A percentile compares a stretch with the other conserved stretches of the same genome.
Conservation (phyloP, 2,329 filamentous ascomycete genomes). For the Cladosporium sp. region DNA sequence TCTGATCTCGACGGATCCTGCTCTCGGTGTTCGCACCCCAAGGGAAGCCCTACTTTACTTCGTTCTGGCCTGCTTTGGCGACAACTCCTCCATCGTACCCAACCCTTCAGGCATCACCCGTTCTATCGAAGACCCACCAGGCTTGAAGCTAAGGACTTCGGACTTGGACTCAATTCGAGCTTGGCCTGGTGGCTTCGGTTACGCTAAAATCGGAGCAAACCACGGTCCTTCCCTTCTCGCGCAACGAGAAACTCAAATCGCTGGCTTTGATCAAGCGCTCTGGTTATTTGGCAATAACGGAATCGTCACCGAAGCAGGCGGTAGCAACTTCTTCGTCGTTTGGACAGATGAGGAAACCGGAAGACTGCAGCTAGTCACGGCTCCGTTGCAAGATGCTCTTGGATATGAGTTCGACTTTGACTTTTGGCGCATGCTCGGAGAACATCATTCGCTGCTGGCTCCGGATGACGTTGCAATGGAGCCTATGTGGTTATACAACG, state of each 20-base stretch:
- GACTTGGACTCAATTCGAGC: slow-evolving; percentile 81
- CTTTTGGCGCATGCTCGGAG: too few species aligned
- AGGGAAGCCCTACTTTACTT: slow-evolving; percentile 84
- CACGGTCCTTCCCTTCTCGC: slow-evolving; percentile 83
- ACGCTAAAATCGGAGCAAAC: slow-evolving; percentile 90
- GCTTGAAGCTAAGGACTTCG: slow-evolving; percentile 40
- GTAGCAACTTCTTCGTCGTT: too few species aligned
- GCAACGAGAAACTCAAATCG: slow-evolving; percentile 70
- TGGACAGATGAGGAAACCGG: too few species aligned
- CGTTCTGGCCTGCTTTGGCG: slow-evolving; percentile 57
- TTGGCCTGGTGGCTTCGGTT: slow-evolving; percentile 91
- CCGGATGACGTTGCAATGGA: too few species aligned
- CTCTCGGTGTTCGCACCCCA: slow-evolving; percentile 78
- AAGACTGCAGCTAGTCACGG: too few species aligned
- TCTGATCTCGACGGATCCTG: slow-evolving; percentile 76
- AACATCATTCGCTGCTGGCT: too few species aligned
- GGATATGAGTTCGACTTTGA: too few species aligned
- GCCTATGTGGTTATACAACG: too few species aligned
- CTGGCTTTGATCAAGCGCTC: slow-evolving; percentile 83
- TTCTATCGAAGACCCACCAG: slow-evolving; percentile 15
- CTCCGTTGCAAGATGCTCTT: too few species aligned
- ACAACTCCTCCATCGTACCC: slow-evolving; percentile 34
- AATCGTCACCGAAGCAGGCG: too few species aligned
- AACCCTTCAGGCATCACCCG: slow-evolving; percentile 23
- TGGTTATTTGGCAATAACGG: slow-evolving; percentile 82